Evolutionary conservation across 345 rosid species (phyloP).

Genomic region (Camelina neglecta): DNA sequence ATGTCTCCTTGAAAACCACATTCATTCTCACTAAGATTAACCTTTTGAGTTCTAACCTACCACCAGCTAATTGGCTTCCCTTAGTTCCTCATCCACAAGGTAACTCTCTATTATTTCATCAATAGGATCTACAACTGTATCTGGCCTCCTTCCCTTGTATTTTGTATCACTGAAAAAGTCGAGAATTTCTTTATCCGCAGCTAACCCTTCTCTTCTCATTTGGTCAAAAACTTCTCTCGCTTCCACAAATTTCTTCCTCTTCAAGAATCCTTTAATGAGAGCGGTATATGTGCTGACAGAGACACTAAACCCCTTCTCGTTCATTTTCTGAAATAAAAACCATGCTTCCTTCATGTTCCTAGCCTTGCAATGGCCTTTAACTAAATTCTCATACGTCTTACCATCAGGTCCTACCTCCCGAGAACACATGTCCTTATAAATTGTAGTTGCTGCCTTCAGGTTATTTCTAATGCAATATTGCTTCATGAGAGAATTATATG

Average conservation of each 20-base stretch:
- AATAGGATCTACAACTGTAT: slow-evolving; percentile 68
- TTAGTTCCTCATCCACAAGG: slow-evolving; percentile 50
- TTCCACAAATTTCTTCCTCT: slow-evolving; percentile 72
- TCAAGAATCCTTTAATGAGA: slow-evolving; percentile 74
- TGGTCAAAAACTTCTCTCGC: slow-evolving; percentile 76
- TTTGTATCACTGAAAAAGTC: slow-evolving; percentile 60
- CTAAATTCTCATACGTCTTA: slow-evolving; percentile 78
- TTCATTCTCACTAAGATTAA: slow-evolving; percentile 12
- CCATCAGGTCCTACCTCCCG: slow-evolving; percentile 70
- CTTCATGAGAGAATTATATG: slow-evolving; percentile 85
- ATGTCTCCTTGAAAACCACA: not conserved
- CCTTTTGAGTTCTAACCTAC: slow-evolving; percentile 20
- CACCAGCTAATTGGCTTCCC: slow-evolving; percentile 43
- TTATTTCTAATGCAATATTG: slow-evolving; percentile 67
- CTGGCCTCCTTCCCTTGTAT: slow-evolving; percentile 67
- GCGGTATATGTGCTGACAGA: slow-evolving; percentile 65
- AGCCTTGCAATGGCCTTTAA: slow-evolving; percentile 92
- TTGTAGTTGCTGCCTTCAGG: slow-evolving; percentile 54
- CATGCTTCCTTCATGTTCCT: slow-evolving; percentile 98
- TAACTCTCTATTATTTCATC: slow-evolving; percentile 78
- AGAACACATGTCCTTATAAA: slow-evolving; percentile 65
- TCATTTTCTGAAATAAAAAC: slow-evolving; percentile 75
- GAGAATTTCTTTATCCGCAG: slow-evolving; percentile 62
- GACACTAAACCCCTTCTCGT: slow-evolving; percentile 62
- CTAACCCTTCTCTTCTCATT: slow-evolving; percentile 71